A percentile compares a stretch with the other conserved stretches of the same genome.
Conservation (phyloP, 805 yeast genomes). For the Saccharomycopsis sp. region DNA sequence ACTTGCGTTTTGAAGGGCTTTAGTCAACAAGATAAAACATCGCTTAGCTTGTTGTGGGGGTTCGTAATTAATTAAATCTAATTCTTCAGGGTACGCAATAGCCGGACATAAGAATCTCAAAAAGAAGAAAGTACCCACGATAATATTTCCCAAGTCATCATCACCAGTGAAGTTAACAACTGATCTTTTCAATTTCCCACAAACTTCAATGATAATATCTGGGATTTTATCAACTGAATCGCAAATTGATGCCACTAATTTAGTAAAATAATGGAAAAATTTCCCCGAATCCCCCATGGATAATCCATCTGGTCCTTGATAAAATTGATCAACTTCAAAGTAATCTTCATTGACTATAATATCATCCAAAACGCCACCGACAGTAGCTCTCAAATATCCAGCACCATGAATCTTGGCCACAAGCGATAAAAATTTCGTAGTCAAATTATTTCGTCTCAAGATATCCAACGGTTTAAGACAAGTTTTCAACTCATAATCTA, state of each 20-base stretch:
- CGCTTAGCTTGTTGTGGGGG: constrained; percentile 27
- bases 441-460: constrained; percentile 59
- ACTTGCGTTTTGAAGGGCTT: constrained; percentile 79
- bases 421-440: constrained; percentile 68
- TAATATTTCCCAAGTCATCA: constrained; percentile 33
- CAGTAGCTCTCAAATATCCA: constrained; percentile 45
- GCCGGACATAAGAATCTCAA: constrained; percentile 82
- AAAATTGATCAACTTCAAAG: constrained; percentile 51
- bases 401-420: constrained; percentile 63
- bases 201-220: constrained; percentile 60
- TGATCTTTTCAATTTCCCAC: constrained; percentile 66
- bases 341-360: constrained; percentile 38
- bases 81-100: constrained; percentile 76
- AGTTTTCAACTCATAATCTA: constrained; percentile 11
- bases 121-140: constrained; percentile 83
- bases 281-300: constrained; percentile 35
- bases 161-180: constrained; percentile 6
- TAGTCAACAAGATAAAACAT: constrained; percentile 63
- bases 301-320: constrained; percentile 30
- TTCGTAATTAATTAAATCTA: constrained; percentile 28
- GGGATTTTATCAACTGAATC: constrained; percentile 56
- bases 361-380: constrained; percentile 52
- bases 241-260: constrained; percentile 53
- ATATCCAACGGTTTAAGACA: constrained; percentile 42
- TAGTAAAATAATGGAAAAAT: constrained; percentile 50